Conservation (phyloP, 2,329 filamentous ascomycete species). For the Stagonosporopsis chrysanthemi region DNA sequence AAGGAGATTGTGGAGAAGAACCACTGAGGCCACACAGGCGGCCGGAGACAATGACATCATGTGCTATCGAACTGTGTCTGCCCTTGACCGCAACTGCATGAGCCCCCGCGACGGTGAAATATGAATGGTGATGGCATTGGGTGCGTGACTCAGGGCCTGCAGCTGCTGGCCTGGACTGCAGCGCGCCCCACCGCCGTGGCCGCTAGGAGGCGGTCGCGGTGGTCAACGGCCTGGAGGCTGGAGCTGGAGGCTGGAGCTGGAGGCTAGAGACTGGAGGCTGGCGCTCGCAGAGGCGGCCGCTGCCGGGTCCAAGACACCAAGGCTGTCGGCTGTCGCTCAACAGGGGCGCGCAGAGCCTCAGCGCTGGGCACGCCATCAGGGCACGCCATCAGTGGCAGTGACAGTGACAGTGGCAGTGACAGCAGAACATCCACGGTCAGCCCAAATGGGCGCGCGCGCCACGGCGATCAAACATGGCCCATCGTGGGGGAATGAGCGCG, state of each 20-base stretch:
- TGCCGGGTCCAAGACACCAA: constrained; percentile 11
- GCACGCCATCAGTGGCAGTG: background rate
- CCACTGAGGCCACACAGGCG: constrained; percentile 49
- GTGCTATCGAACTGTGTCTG: background rate
- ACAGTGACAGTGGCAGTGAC: background rate
- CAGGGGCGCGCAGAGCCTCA: constrained; percentile 15
- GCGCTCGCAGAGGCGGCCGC: background rate
- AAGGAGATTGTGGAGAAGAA: constrained; percentile 59
- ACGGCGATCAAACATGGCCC: constrained; percentile 18
- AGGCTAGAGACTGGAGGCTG: no score
- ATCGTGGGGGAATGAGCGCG: constrained; percentile 16
- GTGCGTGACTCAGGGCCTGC: constrained; percentile 1
- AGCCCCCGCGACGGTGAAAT: constrained; percentile 6
- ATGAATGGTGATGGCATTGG: constrained; percentile 7
- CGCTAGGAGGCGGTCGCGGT: no score
- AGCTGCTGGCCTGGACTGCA: constrained; percentile 11
- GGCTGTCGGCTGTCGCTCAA: background rate
- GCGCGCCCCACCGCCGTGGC: constrained; percentile 5
- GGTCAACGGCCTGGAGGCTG: background rate
- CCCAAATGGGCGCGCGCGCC: background rate
- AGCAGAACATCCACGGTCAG: no score
- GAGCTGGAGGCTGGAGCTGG: background rate
- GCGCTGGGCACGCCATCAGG: constrained; percentile 5
- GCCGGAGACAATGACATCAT: constrained; percentile 19
- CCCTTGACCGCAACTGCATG: constrained; percentile 14